Conservation (phyloP, 1,284 basidiomycete species). For the Erythrobasidium hasegawianum region DNA sequence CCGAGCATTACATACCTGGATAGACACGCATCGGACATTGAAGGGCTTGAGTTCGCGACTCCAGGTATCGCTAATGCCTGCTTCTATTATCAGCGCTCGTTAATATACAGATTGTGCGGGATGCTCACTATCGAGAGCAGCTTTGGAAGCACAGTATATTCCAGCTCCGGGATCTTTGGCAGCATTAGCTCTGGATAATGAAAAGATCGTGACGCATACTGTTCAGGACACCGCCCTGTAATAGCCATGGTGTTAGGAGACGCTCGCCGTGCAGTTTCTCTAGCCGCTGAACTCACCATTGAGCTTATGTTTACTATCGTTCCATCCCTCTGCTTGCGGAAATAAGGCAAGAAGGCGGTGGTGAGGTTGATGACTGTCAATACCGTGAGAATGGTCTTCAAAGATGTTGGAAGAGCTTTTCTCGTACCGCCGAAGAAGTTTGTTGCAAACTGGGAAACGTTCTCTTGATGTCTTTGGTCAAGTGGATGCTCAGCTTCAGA, state of each 20-base stretch:
- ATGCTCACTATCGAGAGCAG: conserved; percentile 26
- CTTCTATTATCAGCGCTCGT: background rate
- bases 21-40: conserved; percentile 18
- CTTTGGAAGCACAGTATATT: conserved; percentile 26
- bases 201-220: no score
- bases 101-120: background rate
- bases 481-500: background rate
- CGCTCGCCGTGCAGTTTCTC: background rate
- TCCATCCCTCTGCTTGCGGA: conserved; percentile 12
- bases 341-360: conserved; percentile 20
- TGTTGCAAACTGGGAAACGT: conserved; percentile 23
- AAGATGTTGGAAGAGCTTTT: background rate
- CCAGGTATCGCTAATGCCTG: conserved; percentile 24
- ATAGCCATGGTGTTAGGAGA: background rate
- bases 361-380: conserved; percentile 30
- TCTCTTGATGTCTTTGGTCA: conserved; percentile 11
- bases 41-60: conserved; percentile 13
- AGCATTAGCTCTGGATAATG: background rate
- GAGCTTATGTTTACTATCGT: conserved; percentile 33
- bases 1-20: conserved; percentile 9
- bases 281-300: conserved; percentile 1
- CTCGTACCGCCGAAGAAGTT: conserved; percentile 32
- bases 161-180: conserved; percentile 6
- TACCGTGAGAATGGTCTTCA: background rate
- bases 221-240: background rate